Evolutionary conservation across 164 flowering plant species (phyloP).

Genomic region (Vitis labrusca): DNA sequence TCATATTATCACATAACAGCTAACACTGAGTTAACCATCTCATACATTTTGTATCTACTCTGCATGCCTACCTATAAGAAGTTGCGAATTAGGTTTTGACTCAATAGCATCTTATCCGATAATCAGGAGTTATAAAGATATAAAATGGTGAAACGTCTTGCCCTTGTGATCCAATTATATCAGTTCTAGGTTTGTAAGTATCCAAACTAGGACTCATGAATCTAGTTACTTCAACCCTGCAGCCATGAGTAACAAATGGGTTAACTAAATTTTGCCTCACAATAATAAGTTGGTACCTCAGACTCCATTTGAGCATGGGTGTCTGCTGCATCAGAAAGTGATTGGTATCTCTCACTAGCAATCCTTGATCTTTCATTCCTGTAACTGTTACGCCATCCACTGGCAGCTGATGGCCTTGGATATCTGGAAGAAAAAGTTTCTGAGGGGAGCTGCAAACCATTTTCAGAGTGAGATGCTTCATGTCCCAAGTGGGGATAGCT

Average conservation of each 20-base stretch:
- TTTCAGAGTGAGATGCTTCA: conserved; percentile 16
- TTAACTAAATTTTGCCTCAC: not conserved
- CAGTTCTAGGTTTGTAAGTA: too few relatives aligned
- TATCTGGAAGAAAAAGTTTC: conserved; percentile 34
- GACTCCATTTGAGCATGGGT: conserved; percentile 25
- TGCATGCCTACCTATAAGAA: too few relatives aligned
- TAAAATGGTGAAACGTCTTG: too few relatives aligned
- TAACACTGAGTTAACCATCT: not conserved
- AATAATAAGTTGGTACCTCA: conserved; percentile 25
- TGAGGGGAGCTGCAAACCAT: conserved; percentile 19
- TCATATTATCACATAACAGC: too few relatives aligned
- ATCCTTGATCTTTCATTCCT: conserved; percentile 33
- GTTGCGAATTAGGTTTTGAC: not conserved
- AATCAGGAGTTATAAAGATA: not conserved
- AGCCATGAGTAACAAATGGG: not conserved
- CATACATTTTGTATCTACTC: not conserved
- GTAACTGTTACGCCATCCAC: conserved; percentile 31
- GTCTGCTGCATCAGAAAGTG: conserved; percentile 18
- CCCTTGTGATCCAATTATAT: too few relatives aligned
- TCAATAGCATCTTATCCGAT: not conserved
- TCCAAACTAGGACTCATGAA: too few relatives aligned
- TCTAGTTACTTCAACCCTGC: too few relatives aligned
- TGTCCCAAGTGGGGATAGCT: conserved; percentile 19
- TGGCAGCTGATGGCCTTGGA: conserved; percentile 24
- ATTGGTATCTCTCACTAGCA: conserved; percentile 24